Percentiles rank a stretch among this genome's conserved stretches.
phyloP scores from a whole-genome alignment of 306 rosid species.

The Begonia fuchsioides region DNA sequence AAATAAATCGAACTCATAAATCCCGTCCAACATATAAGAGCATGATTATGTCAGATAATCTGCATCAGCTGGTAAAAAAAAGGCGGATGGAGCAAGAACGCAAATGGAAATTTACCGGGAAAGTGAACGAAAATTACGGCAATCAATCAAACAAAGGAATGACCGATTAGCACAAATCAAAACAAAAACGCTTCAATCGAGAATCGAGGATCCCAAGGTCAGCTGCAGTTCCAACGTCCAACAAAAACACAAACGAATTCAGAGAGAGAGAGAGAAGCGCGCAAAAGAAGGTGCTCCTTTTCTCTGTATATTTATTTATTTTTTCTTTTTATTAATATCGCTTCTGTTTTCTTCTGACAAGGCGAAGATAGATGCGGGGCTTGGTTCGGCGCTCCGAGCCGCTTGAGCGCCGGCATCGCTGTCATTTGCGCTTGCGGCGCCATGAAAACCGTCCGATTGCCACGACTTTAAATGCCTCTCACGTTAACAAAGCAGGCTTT shows the following conservation, averaged over 20 bases:
- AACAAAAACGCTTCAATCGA: slow-evolving; percentile 23
- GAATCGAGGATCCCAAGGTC: slow-evolving; percentile 56
- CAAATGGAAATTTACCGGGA: slow-evolving; percentile 20
- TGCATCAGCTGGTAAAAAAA: slow-evolving; percentile 1
- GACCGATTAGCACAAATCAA: slow-evolving; percentile 10
- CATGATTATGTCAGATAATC: slow-evolving; percentile 4
- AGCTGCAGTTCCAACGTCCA: slow-evolving; percentile 33
- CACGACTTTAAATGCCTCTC: slow-evolving; percentile 9
- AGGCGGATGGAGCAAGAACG: not conserved
- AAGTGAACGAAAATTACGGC: slow-evolving; percentile 9
- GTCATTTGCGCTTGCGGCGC: slow-evolving; percentile 18
- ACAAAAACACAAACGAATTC: not conserved
- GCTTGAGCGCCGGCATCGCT: slow-evolving; percentile 10
- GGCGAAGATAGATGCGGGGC: slow-evolving; percentile 5
- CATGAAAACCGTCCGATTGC: slow-evolving; percentile 29
- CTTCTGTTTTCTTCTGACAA: slow-evolving; percentile 4
- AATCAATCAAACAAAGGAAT: slow-evolving; percentile 19
- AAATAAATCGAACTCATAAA: slow-evolving; percentile 4
- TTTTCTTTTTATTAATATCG: not conserved
- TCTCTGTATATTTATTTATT: not conserved
- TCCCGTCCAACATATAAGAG: not conserved
- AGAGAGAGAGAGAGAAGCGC: slow-evolving; percentile 4
- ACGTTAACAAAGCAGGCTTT: slow-evolving; percentile 5
- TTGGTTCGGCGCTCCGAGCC: slow-evolving; percentile 14
- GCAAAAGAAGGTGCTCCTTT: slow-evolving; percentile 8